Conservation (phyloP, 139 green algal species). For the Spirogloea muscicola region DNA sequence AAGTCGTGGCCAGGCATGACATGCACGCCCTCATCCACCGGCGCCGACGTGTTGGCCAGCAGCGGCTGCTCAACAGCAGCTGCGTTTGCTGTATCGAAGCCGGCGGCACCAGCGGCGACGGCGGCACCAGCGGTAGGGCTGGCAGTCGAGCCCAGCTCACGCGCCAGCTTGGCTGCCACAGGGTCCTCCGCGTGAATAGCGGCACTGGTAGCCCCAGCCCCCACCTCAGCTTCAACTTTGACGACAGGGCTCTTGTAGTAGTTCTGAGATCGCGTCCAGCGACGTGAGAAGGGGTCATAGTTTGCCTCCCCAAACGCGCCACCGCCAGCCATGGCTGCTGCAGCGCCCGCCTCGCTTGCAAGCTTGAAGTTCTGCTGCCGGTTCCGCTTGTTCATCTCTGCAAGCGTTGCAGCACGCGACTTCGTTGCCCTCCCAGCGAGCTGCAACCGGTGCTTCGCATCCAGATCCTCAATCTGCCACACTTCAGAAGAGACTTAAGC, state of each 20-base stretch:
- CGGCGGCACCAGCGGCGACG: not conserved
- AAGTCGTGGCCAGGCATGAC: constrained; percentile 22
- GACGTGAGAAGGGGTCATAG: constrained; percentile 34
- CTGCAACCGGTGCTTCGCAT: no score
- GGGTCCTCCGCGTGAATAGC: no score
- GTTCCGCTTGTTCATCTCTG: constrained; percentile 46
- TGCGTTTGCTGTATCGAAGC: not conserved
- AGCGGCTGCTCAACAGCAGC: not conserved
- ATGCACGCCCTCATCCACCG: constrained; percentile 5
- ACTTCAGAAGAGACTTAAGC: no score
- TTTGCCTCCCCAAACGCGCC: constrained; percentile 11
- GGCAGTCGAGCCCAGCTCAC: no score
- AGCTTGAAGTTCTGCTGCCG: constrained; percentile 31
- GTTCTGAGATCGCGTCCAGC: constrained; percentile 42
- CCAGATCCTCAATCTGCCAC: no score
- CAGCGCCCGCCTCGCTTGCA: not conserved
- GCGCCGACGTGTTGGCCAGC: constrained; percentile 3
- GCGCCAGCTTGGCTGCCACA: no score
- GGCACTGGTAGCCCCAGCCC: no score
- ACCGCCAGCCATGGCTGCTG: not conserved
- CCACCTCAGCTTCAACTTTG: no score
- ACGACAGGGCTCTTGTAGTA: constrained; percentile 25
- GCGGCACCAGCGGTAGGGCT: not conserved
- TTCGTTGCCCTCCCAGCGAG: no score
- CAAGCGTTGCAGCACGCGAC: no score